These are phyloP conservation scores for Penicillium capsulatum DNA, from an alignment of 2,329 filamentous ascomycete species.

Conservation along the genomic window DNA sequence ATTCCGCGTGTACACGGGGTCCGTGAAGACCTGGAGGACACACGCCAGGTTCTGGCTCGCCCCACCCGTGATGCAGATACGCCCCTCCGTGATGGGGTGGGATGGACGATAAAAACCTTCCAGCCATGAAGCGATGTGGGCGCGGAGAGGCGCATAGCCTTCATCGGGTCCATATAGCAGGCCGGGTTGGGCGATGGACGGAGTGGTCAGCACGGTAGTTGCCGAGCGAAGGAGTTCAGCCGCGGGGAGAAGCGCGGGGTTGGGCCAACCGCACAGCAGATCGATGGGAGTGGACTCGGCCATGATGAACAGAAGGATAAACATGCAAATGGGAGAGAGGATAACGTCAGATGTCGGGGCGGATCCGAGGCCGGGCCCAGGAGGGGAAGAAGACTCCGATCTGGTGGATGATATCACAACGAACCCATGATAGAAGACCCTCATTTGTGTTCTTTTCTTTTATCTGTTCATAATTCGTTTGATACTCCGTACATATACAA, in stretches of 20 bases:
- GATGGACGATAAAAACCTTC: slow-evolving; percentile 54
- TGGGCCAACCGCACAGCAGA: slow-evolving; percentile 47
- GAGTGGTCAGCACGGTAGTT: slow-evolving; percentile 57
- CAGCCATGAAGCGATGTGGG: slow-evolving; percentile 68
- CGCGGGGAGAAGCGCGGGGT: slow-evolving; percentile 61
- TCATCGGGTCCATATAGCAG: slow-evolving; percentile 75
- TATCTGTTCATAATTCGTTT: too few relatives aligned
- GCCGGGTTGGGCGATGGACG: slow-evolving; percentile 56
- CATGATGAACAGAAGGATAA: too few relatives aligned
- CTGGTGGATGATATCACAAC: too few relatives aligned
- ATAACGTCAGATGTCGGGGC: not conserved
- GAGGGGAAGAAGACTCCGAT: too few relatives aligned
- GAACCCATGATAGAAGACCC: too few relatives aligned
- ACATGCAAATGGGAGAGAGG: not conserved
- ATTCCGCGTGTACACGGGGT: slow-evolving; percentile 67
- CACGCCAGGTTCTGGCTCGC: slow-evolving; percentile 78
- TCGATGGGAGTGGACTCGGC: slow-evolving; percentile 31
- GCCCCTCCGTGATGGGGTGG: slow-evolving; percentile 47
- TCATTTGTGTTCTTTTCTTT: too few relatives aligned
- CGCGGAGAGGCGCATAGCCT: slow-evolving; percentile 66
- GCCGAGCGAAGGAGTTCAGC: slow-evolving; percentile 59
- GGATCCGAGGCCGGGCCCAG: slow-evolving; percentile 11
- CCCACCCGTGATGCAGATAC: slow-evolving; percentile 78
- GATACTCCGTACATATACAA: too few relatives aligned
- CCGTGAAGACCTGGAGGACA: slow-evolving; percentile 73